Percentiles rank a stretch among this genome's conserved stretches.
These are phyloP conservation scores for Zymoseptoria tritici DNA, from an alignment of 2,329 filamentous ascomycete genomes.

Conservation along the genomic window DNA sequence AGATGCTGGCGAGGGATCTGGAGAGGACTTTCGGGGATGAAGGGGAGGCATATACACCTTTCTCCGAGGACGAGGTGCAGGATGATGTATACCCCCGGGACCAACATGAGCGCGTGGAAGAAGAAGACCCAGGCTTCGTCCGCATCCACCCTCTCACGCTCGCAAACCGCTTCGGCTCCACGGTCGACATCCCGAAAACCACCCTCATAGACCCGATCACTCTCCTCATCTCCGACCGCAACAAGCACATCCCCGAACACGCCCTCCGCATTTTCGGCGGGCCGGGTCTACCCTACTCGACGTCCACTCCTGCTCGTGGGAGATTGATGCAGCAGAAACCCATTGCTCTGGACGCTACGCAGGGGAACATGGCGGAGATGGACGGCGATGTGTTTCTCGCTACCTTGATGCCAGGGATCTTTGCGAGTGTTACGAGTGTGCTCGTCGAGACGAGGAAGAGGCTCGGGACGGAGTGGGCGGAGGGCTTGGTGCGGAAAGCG, in stretches of 20 bases:
- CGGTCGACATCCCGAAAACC: slow-evolving; percentile 65
- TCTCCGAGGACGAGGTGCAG: slow-evolving; percentile 44
- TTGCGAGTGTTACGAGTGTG: slow-evolving; percentile 59
- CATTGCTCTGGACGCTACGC: slow-evolving; percentile 56
- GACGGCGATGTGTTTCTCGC: slow-evolving; percentile 68
- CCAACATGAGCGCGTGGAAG: slow-evolving; percentile 47
- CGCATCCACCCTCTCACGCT: slow-evolving; percentile 68
- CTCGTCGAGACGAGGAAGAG: slow-evolving; percentile 68
- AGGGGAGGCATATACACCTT: slow-evolving; percentile 38
- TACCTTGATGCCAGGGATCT: slow-evolving; percentile 61
- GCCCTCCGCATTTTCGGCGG: slow-evolving; percentile 74
- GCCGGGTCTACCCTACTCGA: slow-evolving; percentile 64
- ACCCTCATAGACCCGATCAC: slow-evolving; percentile 63
- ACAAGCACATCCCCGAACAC: slow-evolving; percentile 65
- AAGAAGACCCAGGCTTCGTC: slow-evolving; percentile 45
- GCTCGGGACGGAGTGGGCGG: slow-evolving; percentile 63
- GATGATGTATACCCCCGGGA: slow-evolving; percentile 49
- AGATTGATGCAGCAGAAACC: slow-evolving; percentile 55
- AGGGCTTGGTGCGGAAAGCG: slow-evolving; percentile 50
- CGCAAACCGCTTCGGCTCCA: slow-evolving; percentile 69
- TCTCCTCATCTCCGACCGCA: slow-evolving; percentile 52
- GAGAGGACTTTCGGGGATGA: slow-evolving; percentile 31
- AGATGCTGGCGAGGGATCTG: slow-evolving; percentile 20
- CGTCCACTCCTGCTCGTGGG: slow-evolving; percentile 55
- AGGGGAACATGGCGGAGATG: slow-evolving; percentile 63